phyloP scores from a whole-genome alignment of 371 early-diverging fungal genomes.

The Syncephalastrum contaminatum region DNA sequence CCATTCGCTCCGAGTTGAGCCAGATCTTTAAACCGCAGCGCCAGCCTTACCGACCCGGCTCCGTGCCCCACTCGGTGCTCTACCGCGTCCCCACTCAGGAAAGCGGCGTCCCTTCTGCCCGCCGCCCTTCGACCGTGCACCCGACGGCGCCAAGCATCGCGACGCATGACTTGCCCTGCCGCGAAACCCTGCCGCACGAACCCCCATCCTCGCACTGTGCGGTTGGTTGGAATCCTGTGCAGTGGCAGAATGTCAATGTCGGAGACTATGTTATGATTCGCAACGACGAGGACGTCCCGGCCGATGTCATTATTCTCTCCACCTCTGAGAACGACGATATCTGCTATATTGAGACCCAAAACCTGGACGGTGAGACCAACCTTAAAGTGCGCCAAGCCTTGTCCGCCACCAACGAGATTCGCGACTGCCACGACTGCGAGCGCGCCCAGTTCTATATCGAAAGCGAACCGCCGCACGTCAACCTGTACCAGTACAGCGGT shows the following conservation, averaged over 20 bases:
- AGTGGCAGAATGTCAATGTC: conserved; percentile 85
- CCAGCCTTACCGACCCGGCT: conserved; percentile 41
- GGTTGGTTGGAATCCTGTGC: conserved; percentile 42
- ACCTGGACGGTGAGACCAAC: conserved; percentile 88
- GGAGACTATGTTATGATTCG: conserved; percentile 89
- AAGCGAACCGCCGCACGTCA: conserved; percentile 78
- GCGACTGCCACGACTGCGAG: conserved; percentile 54
- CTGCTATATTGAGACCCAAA: conserved; percentile 82
- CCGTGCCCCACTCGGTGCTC: conserved; percentile 49
- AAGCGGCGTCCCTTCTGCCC: conserved; percentile 7
- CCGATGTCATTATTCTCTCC: conserved; percentile 74
- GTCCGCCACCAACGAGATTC: conserved; percentile 34
- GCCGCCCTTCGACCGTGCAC: conserved; percentile 25
- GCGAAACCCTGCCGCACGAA: conserved; percentile 24
- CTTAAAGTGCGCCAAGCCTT: conserved; percentile 64
- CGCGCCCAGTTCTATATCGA: conserved; percentile 62
- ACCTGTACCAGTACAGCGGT: conserved; percentile 75
- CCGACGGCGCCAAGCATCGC: conserved; percentile 10
- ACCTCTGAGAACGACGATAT: conserved; percentile 62
- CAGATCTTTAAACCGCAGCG: conserved; percentile 24
- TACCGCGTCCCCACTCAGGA: conserved; percentile 28
- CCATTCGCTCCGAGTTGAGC: conserved; percentile 40
- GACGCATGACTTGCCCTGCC: conserved; percentile 16
- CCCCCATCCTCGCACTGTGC: conserved; percentile 28
- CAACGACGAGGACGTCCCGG: conserved; percentile 91